Conservation (phyloP, 352 stramenopile genomes). For the Globisporangium carolinianum region DNA sequence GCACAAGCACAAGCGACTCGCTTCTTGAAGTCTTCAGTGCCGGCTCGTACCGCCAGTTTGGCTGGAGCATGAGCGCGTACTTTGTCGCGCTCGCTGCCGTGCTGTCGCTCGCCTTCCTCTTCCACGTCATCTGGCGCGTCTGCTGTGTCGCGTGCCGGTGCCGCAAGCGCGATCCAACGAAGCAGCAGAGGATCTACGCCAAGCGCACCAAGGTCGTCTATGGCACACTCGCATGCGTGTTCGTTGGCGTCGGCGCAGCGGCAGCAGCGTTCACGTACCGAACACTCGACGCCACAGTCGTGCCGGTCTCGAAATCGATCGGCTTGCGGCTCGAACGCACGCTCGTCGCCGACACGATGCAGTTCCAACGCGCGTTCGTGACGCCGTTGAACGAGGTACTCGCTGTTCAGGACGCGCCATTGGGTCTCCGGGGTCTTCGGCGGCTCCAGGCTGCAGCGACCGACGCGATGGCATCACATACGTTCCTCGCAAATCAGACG, state of each 20-base stretch:
- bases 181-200: constrained; percentile 40
- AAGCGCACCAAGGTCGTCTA: constrained; percentile 38
- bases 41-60: constrained; percentile 39
- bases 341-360: constrained; percentile 19
- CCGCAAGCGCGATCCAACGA: constrained; percentile 28
- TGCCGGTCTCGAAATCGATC: constrained; percentile 20
- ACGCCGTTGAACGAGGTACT: constrained; percentile 28
- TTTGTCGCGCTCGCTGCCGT: constrained; percentile 17
- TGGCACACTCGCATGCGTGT: constrained; percentile 26
- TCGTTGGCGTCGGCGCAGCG: constrained; percentile 15
- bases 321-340: constrained; percentile 18
- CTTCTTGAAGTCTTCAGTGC: constrained; percentile 20
- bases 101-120: constrained; percentile 30
- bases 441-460: constrained; percentile 21
- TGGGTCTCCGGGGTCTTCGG: constrained; percentile 15
- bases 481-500: constrained; percentile 43
- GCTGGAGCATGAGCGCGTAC: constrained; percentile 27
- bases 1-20: not conserved
- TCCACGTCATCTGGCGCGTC: constrained; percentile 35
- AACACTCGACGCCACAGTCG: constrained; percentile 22
- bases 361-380: constrained; percentile 35
- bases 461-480: constrained; percentile 22
- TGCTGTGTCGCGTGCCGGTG: constrained; percentile 50
- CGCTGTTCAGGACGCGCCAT: not conserved
- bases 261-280: constrained; percentile 26